Evolutionary conservation across 805 yeast genomes (phyloP).

Genomic region (Maudiozyma turicensis): DNA sequence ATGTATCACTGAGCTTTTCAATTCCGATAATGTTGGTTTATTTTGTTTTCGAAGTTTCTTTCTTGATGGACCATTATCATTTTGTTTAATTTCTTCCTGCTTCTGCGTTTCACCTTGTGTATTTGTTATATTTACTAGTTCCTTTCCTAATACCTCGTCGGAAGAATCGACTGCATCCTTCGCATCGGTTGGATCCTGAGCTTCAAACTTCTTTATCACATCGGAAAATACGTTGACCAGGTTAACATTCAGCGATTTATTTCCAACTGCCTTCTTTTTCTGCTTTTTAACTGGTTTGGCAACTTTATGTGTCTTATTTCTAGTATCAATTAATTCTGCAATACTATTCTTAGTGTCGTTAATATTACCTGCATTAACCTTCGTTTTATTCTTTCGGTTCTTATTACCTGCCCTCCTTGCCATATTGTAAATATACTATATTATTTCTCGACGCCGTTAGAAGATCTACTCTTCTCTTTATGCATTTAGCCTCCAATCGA

Average conservation of each 20-base stretch:
- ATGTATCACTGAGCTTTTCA: constrained; percentile 48
- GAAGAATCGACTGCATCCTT: not conserved
- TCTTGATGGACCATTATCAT: constrained; percentile 19
- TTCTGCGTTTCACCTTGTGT: constrained; percentile 4
- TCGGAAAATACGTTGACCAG: constrained; percentile 10
- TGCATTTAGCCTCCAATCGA: no score
- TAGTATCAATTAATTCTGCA: not conserved
- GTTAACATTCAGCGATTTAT: not conserved
- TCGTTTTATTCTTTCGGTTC: not conserved
- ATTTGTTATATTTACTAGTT: no score
- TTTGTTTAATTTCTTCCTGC: constrained; percentile 5
- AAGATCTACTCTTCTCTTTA: no score
- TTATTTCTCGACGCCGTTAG: not conserved
- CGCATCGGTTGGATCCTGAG: not conserved
- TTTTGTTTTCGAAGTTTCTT: constrained; percentile 42
- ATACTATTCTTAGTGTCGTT: not conserved
- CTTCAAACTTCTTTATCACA: constrained; percentile 6
- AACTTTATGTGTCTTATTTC: constrained; percentile 9
- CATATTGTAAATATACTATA: not conserved
- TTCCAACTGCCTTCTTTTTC: not conserved
- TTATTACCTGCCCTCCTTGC: not conserved
- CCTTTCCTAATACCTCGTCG: not conserved
- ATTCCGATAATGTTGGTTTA: constrained; percentile 54
- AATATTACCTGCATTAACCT: not conserved
- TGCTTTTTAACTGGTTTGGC: constrained; percentile 1